phyloP scores from a whole-genome alignment of 2,329 filamentous ascomycete genomes.

The Diaporthe australafricana region DNA sequence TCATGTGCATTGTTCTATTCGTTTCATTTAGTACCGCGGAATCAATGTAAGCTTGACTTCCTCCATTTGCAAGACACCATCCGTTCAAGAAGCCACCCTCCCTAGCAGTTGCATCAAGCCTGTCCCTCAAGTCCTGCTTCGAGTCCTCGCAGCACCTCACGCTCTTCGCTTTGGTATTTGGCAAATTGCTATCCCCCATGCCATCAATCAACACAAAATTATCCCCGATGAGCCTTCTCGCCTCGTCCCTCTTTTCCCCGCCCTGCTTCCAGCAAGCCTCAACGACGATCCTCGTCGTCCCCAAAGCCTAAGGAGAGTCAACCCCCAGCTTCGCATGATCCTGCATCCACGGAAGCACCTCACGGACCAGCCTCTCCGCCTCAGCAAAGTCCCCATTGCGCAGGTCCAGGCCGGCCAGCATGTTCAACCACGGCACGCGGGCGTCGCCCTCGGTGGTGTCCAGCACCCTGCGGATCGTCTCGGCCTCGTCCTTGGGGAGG shows the following conservation, averaged over 20 bases:
- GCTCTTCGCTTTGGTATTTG: background rate
- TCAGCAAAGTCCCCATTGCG: conserved; percentile 1
- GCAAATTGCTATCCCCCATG: background rate
- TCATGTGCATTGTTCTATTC: no score
- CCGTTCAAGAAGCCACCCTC: no score
- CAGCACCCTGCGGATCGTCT: background rate
- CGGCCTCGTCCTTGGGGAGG: background rate
- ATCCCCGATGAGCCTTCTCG: background rate
- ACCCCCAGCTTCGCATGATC: conserved; percentile 20
- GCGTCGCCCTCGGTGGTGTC: background rate
- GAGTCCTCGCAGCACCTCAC: background rate
- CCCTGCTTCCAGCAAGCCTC: background rate
- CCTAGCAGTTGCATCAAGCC: no score
- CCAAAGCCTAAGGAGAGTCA: conserved; percentile 24
- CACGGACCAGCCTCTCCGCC: background rate
- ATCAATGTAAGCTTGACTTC: no score
- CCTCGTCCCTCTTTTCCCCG: background rate
- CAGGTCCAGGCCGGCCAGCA: background rate
- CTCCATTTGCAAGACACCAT: no score
- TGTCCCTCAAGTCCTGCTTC: no score
- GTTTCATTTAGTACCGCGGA: no score
- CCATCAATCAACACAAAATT: background rate
- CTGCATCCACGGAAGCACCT: conserved; percentile 27
- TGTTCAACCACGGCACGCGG: background rate
- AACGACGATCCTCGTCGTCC: conserved; percentile 23